Evolutionary conservation across 1,284 basidiomycete genomes (phyloP).

Genomic region (Puccinia polysora): DNA sequence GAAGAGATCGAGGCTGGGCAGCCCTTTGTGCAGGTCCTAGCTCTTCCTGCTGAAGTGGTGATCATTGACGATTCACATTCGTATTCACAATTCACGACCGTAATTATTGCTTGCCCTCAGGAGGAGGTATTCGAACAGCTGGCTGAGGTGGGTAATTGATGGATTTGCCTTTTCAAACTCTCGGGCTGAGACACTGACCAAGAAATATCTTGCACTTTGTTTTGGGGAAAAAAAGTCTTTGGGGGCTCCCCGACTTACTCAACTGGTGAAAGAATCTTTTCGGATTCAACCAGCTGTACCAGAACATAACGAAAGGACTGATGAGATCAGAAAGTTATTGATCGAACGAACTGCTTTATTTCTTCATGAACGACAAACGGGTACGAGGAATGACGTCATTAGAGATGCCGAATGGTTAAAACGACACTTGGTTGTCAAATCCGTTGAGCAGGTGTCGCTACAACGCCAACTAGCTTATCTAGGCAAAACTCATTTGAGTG

Average conservation of each 20-base stretch:
- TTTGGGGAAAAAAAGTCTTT: constrained; percentile 45
- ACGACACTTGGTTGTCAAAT: constrained; percentile 41
- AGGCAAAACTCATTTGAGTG: constrained; percentile 45
- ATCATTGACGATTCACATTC: constrained; percentile 53
- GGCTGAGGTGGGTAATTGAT: constrained; percentile 37
- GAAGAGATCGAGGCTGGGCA: constrained; percentile 50
- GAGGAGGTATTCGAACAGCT: constrained; percentile 51
- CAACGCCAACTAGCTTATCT: constrained; percentile 47
- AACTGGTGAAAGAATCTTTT: constrained; percentile 51
- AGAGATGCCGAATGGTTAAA: constrained; percentile 53
- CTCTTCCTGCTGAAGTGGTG: constrained; percentile 50
- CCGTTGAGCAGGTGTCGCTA: constrained; percentile 47
- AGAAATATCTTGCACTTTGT: background rate
- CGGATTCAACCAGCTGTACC: constrained; percentile 47
- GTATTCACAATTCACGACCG: constrained; percentile 52
- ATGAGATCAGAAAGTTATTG: constrained; percentile 49
- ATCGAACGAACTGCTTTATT: constrained; percentile 53
- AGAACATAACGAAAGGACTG: constrained; percentile 47
- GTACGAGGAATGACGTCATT: constrained; percentile 49
- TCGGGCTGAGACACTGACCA: background rate
- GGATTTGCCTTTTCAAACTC: no score
- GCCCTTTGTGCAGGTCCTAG: constrained; percentile 51
- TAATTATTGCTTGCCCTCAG: constrained; percentile 52
- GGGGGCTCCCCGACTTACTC: constrained; percentile 51
- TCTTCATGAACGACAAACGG: constrained; percentile 51